phyloP scores from a whole-genome alignment of 768 basidiomycete species.

The Phaeotremella fagi region DNA sequence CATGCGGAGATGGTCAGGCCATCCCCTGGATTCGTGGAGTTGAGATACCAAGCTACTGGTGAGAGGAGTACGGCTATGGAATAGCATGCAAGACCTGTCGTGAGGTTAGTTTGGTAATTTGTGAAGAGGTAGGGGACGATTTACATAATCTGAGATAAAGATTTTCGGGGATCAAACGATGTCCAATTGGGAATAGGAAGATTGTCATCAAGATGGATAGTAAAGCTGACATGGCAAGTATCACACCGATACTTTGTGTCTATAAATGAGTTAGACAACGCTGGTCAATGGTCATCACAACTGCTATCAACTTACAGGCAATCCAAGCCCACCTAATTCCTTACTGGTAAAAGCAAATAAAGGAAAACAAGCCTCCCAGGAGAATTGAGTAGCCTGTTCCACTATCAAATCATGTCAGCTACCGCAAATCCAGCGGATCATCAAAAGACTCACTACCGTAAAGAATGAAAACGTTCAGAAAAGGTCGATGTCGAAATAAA shows the following conservation, averaged over 20 bases:
- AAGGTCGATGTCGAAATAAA: conserved; percentile 21
- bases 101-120: too few species aligned
- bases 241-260: conserved; percentile 27
- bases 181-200: conserved; percentile 26
- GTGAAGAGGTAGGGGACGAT: not conserved
- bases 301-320: conserved; percentile 20
- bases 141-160: conserved; percentile 20
- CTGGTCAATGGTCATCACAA: not conserved
- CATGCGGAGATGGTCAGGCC: conserved; percentile 10
- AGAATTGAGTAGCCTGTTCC: conserved; percentile 22
- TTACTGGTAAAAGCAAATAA: conserved; percentile 33
- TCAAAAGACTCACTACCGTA: conserved; percentile 23
- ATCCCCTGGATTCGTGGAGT: conserved; percentile 9
- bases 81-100: not conserved
- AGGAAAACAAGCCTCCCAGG: conserved; percentile 34
- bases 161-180: conserved; percentile 18
- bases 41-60: conserved; percentile 25
- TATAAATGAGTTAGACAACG: not conserved
- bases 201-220: conserved; percentile 34
- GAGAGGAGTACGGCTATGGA: conserved; percentile 19
- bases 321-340: conserved; percentile 29
- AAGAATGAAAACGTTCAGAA: conserved; percentile 25
- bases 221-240: conserved; percentile 26
- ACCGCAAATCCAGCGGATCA: too few species aligned
- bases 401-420: too few species aligned